These are phyloP conservation scores for Trichoderma sp. DNA, from an alignment of 2,329 filamentous ascomycete species.

Conservation along the genomic window DNA sequence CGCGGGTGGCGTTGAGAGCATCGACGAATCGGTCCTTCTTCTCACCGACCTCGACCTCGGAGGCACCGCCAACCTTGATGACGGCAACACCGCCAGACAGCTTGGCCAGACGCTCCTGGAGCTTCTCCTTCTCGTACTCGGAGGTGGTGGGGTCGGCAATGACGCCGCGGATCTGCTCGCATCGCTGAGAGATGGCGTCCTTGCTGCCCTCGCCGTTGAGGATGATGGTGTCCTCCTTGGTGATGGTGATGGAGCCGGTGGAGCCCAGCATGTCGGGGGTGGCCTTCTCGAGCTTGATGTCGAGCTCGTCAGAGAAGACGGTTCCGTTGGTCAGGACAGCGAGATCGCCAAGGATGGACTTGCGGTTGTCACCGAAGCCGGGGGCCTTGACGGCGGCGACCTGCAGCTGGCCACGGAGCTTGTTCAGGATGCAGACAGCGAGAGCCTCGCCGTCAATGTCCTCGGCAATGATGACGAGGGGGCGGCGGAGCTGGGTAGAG, in stretches of 20 bases:
- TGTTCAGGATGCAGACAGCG: conserved; percentile 99
- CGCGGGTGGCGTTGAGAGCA: conserved; percentile 95
- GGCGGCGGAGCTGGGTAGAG: conserved; percentile 91
- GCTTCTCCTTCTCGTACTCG: conserved; percentile 99
- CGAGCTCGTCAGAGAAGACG: conserved; percentile 97
- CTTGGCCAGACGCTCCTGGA: conserved; percentile 99
- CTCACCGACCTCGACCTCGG: conserved; percentile 98
- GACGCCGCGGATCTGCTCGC: conserved; percentile 98
- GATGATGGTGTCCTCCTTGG: conserved; percentile 99
- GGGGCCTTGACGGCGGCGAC: conserved; percentile 98
- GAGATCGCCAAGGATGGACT: conserved; percentile 97
- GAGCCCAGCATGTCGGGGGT: conserved; percentile 95
- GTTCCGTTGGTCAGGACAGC: conserved; percentile 94
- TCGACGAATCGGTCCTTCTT: conserved; percentile 99
- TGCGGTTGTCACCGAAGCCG: conserved; percentile 99
- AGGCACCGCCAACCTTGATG: conserved; percentile 97
- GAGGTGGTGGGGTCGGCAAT: conserved; percentile 92
- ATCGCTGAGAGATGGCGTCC: conserved; percentile 89
- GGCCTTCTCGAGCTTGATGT: conserved; percentile 98
- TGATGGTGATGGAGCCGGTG: conserved; percentile 98
- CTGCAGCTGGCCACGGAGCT: conserved; percentile 98
- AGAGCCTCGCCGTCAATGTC: conserved; percentile 98
- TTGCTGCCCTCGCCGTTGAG: conserved; percentile 96
- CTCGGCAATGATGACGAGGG: conserved; percentile 97
- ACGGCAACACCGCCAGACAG: conserved; percentile 98